Base-by-base conservation (phyloP, 2,329 filamentous ascomycete species). In the Eurotiales sp. region DNA sequence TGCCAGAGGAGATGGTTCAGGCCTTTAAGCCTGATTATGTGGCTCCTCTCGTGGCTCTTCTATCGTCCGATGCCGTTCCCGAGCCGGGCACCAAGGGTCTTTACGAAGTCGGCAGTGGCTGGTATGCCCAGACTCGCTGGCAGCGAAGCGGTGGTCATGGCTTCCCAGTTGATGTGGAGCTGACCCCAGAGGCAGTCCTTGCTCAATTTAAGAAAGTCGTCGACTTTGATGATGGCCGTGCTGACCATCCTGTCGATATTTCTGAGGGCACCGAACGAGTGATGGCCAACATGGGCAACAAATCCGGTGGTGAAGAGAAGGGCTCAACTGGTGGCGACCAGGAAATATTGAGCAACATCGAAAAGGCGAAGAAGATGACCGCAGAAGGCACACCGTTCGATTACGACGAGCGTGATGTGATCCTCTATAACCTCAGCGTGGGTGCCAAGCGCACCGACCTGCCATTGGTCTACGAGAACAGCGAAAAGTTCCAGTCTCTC, bases 11-110 rank as follows among this genome's bases (percentile, higher is more conserved):
- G 77, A 84, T 97, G 77, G 91, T 99, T 15, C 91, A 97, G 77
- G 92, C 93, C 41, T 96, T 99, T 81, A 99, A 97, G 84, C 93
- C 93, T 54, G 92, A 97, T 68, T 97, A 96, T 73, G 91, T 99
- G 70, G 93, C 93, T 48, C 93, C 93, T 55, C 76, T 97, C 32
- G 91, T 99, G 46, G 84, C 92, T 50, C 84, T 91, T 39, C 87
- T 99, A 52, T 89, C 84, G 69, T 86, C 83, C 12, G 93, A 99
- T 76, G 88, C 89, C 74, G 84, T 90, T 48, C 92, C 93, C 23
- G 82, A 87, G 65, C 83, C 87, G 60, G 82, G 84, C 14, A 96
- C 90, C 52, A 92, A 92, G 58, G 86, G 86, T 48, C 81, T 99
- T 43, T 99, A 90, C 74, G 93, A 99, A 76, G 89, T 92, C 61